Conservation (phyloP, 176 grass and related monocot genomes). For the Rhynchospora pubera region DNA sequence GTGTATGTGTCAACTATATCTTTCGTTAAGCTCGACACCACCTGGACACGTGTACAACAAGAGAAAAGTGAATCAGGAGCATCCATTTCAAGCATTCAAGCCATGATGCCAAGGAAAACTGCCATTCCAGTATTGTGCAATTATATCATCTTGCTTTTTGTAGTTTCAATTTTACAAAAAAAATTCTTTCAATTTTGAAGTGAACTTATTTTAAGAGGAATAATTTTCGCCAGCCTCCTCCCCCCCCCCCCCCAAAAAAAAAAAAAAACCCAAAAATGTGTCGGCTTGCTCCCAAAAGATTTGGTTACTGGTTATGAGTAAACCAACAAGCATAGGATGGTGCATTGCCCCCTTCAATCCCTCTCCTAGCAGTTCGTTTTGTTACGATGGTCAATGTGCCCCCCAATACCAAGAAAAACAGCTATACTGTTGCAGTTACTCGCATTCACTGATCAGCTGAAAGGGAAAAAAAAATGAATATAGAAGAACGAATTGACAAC, state of each 20-base stretch:
- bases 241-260: too few relatives aligned
- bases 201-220: not conserved
- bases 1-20: slow-evolving; percentile 65
- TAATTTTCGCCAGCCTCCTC: not conserved
- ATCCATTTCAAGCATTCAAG: not conserved
- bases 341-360: not conserved
- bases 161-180: not conserved
- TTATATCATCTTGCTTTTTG: not conserved
- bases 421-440: not conserved
- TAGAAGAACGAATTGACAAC: slow-evolving; percentile 31
- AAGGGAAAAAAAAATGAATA: not conserved
- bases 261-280: too few relatives aligned
- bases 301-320: not conserved
- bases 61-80: not conserved
- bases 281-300: not conserved
- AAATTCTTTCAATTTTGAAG: not conserved
- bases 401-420: not conserved
- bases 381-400: not conserved
- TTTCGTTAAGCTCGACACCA: slow-evolving; percentile 73
- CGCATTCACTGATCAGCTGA: not conserved
- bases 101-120: not conserved
- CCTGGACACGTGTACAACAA: slow-evolving; percentile 36
- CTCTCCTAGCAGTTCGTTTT: not conserved
- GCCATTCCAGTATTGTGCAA: not conserved
- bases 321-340: not conserved